A percentile compares a stretch with the other conserved stretches of the same genome.
These are phyloP conservation scores for Cicer pinnatifidum DNA, from an alignment of 306 rosid species.

Conservation along the genomic window DNA sequence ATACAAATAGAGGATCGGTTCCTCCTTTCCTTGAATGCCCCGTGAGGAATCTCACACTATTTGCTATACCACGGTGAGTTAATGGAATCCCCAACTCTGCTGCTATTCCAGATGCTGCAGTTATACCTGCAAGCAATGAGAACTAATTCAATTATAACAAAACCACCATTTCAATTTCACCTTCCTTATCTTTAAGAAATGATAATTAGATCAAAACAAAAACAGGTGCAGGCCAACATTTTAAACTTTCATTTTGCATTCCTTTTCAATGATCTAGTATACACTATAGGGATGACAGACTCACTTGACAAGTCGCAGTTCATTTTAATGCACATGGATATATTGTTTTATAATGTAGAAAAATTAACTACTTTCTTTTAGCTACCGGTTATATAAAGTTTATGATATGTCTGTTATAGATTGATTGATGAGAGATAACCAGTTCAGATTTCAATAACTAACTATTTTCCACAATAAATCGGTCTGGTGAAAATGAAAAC, in stretches of 20 bases:
- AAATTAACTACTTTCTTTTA: not conserved
- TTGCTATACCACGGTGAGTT: constrained; percentile 88
- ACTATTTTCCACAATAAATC: constrained; percentile 3
- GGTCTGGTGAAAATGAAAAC: not conserved
- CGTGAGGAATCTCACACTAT: constrained; percentile 81
- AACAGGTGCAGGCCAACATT: not conserved
- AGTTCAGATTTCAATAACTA: constrained; percentile 22
- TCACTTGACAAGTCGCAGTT: not conserved
- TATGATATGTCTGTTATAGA: constrained; percentile 5
- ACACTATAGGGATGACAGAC: not conserved
- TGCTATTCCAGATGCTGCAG: constrained; percentile 97
- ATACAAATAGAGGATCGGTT: constrained; percentile 83
- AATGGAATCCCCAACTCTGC: constrained; percentile 88
- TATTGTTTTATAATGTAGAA: not conserved
- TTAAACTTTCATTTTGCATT: constrained; percentile 10
- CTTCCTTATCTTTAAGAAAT: not conserved
- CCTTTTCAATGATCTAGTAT: not conserved
- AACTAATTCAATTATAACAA: constrained; percentile 22
- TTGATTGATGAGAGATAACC: not conserved
- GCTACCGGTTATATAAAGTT: not conserved
- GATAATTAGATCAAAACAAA: not conserved
- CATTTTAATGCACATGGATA: constrained; percentile 4
- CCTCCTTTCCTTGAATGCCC: constrained; percentile 98
- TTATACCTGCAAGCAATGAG: constrained; percentile 66
- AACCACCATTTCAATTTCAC: not conserved